A percentile compares a stretch with the other conserved stretches of the same genome.
These are phyloP conservation scores for Silene vulgaris DNA, from an alignment of 179 eudicot genomes.

Conservation along the genomic window DNA sequence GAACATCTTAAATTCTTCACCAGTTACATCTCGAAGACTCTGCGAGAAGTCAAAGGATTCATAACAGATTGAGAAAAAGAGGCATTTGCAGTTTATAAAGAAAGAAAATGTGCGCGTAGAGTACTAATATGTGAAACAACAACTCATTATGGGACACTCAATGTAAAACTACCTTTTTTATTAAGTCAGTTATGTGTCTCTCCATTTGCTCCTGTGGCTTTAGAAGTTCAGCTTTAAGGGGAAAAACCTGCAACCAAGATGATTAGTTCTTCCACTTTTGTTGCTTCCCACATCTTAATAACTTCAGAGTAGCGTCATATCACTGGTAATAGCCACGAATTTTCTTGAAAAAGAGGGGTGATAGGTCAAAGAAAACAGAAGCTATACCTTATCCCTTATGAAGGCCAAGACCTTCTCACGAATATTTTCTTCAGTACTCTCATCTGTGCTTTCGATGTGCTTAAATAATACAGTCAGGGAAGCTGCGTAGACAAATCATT, in stretches of 20 bases:
- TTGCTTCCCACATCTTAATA: not conserved
- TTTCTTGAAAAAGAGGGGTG: not conserved
- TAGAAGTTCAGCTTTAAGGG: constrained; percentile 77
- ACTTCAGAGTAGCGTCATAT: not conserved
- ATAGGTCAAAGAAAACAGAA: constrained; percentile 8
- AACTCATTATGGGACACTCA: not conserved
- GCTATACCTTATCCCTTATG: constrained; percentile 78
- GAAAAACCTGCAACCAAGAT: constrained; percentile 60
- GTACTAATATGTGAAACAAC: not conserved
- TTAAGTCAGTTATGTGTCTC: constrained; percentile 87
- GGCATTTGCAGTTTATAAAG: not conserved
- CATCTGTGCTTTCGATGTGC: constrained; percentile 76
- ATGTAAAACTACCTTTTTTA: constrained; percentile 57
- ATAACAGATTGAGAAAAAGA: not conserved
- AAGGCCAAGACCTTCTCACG: constrained; percentile 77
- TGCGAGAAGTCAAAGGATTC: constrained; percentile 32
- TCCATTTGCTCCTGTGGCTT: constrained; percentile 97
- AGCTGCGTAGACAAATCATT: constrained; percentile 43
- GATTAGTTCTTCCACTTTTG: constrained; percentile 5
- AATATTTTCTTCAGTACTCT: constrained; percentile 72
- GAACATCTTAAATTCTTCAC: constrained; percentile 94
- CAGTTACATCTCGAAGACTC: constrained; percentile 94
- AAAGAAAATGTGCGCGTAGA: not conserved
- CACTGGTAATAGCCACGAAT: not conserved
- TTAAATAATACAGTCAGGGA: constrained; percentile 86